phyloP scores from a whole-genome alignment of 2,329 filamentous ascomycete species.

The Aspergillus piperis region DNA sequence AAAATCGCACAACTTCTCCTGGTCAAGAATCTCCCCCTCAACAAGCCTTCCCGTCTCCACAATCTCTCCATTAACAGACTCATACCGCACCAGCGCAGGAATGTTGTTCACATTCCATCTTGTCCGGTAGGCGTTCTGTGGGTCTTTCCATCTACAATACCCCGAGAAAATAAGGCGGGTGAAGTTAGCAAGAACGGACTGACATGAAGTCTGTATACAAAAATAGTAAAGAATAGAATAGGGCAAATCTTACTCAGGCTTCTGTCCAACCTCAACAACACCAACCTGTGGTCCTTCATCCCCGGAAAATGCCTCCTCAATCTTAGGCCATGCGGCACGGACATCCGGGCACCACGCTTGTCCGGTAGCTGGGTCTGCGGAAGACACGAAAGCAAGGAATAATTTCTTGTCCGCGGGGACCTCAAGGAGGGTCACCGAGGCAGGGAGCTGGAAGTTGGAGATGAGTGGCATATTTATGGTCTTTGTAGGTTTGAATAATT shows the following conservation, averaged over 20 bases:
- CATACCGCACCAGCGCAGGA: constrained; percentile 39
- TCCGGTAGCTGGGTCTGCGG: constrained; percentile 36
- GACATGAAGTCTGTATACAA: fast-evolving
- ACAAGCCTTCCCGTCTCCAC: constrained; percentile 35
- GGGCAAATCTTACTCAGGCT: constrained; percentile 30
- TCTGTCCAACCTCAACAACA: constrained; percentile 40
- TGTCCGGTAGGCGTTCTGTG: constrained; percentile 36
- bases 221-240: too few species aligned
- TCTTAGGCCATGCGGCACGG: constrained; percentile 37
- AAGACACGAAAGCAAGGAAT: constrained; percentile 43
- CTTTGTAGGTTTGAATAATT: background rate
- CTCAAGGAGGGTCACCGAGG: constrained; percentile 29
- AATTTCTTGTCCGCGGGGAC: constrained; percentile 14
- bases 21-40: constrained; percentile 36
- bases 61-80: constrained; percentile 32
- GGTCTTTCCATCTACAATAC: constrained; percentile 37
- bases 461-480: constrained; percentile 30
- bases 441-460: constrained; percentile 24
- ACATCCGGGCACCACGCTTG: constrained; percentile 47
- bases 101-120: constrained; percentile 38
- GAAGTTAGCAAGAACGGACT: background rate
- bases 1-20: constrained; percentile 24
- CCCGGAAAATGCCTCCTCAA: constrained; percentile 33
- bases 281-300: constrained; percentile 27
- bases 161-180: background rate